Conservation (phyloP, 2,329 filamentous ascomycete genomes). For the Albifimbria verrucaria region DNA sequence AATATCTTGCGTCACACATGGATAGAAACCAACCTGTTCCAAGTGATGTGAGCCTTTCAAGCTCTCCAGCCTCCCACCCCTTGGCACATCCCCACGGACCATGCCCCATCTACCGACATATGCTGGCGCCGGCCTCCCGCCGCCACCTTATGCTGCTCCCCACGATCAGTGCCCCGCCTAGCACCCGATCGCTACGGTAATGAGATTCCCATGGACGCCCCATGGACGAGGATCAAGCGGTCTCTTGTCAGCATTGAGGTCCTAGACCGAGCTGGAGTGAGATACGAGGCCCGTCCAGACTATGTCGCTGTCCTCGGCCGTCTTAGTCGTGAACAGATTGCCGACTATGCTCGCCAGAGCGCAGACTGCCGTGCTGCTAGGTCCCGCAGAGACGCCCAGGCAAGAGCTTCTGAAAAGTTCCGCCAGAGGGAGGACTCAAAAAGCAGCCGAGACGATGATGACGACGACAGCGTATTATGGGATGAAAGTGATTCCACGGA, state of each 20-base stretch:
- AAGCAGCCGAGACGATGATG: conserved; percentile 27
- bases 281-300: conserved; percentile 58
- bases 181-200: conserved; percentile 56
- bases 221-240: conserved; percentile 58
- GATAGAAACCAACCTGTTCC: conserved; percentile 19
- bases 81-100: conserved; percentile 38
- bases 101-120: conserved; percentile 30
- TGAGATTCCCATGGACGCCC: conserved; percentile 52
- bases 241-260: conserved; percentile 56
- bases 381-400: conserved; percentile 7
- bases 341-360: conserved; percentile 47
- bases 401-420: conserved; percentile 8
- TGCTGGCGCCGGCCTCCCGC: conserved; percentile 14
- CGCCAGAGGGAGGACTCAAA: conserved; percentile 25
- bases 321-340: conserved; percentile 49
- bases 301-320: conserved; percentile 61
- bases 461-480: conserved; percentile 25
- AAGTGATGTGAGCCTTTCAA: conserved; percentile 24
- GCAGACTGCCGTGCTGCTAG: conserved; percentile 43
- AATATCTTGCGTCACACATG: conserved; percentile 30
- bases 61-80: conserved; percentile 26
- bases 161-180: conserved; percentile 32
- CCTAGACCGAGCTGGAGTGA: conserved; percentile 49
- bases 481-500: conserved; percentile 29
- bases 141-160: conserved; percentile 32